phyloP scores from a whole-genome alignment of 2,329 filamentous ascomycete species.

The Cadophora malorum region DNA sequence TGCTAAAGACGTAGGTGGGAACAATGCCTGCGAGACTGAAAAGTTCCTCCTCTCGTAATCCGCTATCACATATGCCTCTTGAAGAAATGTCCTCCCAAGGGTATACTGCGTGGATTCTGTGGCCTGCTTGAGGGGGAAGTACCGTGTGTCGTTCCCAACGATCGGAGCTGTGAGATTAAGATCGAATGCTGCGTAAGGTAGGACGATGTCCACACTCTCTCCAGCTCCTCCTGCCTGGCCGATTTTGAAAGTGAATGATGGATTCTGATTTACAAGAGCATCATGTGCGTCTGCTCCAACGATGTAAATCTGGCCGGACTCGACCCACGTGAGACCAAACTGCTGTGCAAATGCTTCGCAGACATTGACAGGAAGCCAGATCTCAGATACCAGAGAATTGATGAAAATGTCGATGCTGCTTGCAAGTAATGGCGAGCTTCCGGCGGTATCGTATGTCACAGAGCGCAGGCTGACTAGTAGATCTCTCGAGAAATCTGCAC shows the following conservation, averaged over 20 bases:
- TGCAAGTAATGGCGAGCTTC: slow-evolving; percentile 28
- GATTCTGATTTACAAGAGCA: slow-evolving; percentile 39
- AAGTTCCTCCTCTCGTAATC: slow-evolving; percentile 49
- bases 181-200: slow-evolving; percentile 48
- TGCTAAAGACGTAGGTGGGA: background rate
- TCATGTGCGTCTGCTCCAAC: slow-evolving; percentile 39
- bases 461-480: slow-evolving; percentile 10
- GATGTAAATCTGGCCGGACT: slow-evolving; percentile 46
- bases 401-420: slow-evolving; percentile 44
- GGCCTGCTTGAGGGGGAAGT: slow-evolving; percentile 48
- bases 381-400: slow-evolving; percentile 48
- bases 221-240: slow-evolving; percentile 40
- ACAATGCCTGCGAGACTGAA: slow-evolving; percentile 40
- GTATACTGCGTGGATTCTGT: slow-evolving; percentile 47
- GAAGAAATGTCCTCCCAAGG: slow-evolving; percentile 48
- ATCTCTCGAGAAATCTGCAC: slow-evolving; percentile 15
- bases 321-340: slow-evolving; percentile 46
- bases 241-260: slow-evolving; percentile 46
- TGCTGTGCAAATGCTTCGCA: slow-evolving; percentile 47
- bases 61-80: slow-evolving; percentile 49
- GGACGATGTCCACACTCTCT: slow-evolving; percentile 41
- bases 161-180: slow-evolving; percentile 46
- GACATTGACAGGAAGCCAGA: slow-evolving; percentile 47
- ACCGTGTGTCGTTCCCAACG: slow-evolving; percentile 38
- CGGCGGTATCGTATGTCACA: slow-evolving; percentile 16